Percentiles rank a stretch among this genome's conserved stretches.
These are phyloP conservation scores for Eucalyptus erythrocorys DNA, from an alignment of 345 rosid genomes.

Conservation along the genomic window DNA sequence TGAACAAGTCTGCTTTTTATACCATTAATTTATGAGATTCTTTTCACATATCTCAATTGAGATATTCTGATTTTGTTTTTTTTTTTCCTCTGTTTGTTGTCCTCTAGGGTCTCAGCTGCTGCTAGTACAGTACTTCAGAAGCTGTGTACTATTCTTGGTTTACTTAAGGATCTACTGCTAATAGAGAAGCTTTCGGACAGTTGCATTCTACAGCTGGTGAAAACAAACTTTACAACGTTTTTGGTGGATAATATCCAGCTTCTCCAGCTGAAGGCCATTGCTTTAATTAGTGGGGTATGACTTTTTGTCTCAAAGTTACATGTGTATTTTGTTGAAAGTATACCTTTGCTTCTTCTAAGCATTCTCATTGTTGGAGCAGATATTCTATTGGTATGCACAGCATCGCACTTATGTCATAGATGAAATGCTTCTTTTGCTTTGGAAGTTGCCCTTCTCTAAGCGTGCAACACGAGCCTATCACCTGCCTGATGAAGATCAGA, in stretches of 20 bases:
- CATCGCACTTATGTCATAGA: constrained; percentile 84
- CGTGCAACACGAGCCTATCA: constrained; percentile 74
- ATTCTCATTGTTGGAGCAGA: constrained; percentile 27
- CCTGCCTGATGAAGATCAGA: constrained; percentile 97
- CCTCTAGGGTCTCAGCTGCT: constrained; percentile 79
- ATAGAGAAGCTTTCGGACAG: constrained; percentile 94
- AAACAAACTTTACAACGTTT: constrained; percentile 78
- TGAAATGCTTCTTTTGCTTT: constrained; percentile 76
- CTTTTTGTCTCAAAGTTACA: background rate
- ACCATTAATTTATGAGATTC: background rate
- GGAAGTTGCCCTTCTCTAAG: constrained; percentile 83
- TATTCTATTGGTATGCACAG: constrained; percentile 74
- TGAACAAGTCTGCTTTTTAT: constrained; percentile 54
- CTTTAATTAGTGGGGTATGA: constrained; percentile 76
- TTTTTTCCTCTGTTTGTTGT: constrained; percentile 12
- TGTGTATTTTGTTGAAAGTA: background rate
- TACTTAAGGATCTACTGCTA: constrained; percentile 78
- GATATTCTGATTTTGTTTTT: background rate
- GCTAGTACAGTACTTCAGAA: constrained; percentile 74
- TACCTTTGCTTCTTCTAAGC: background rate
- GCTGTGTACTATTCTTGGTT: constrained; percentile 84
- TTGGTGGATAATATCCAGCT: constrained; percentile 95
- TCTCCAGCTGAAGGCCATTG: constrained; percentile 90
- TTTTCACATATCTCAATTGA: background rate
- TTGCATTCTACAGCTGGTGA: constrained; percentile 86